Percentiles rank a stretch among this genome's conserved stretches.
These are phyloP conservation scores for Lachnellula willkommii DNA, from an alignment of 2,329 filamentous ascomycete genomes.

Conservation along the genomic window DNA sequence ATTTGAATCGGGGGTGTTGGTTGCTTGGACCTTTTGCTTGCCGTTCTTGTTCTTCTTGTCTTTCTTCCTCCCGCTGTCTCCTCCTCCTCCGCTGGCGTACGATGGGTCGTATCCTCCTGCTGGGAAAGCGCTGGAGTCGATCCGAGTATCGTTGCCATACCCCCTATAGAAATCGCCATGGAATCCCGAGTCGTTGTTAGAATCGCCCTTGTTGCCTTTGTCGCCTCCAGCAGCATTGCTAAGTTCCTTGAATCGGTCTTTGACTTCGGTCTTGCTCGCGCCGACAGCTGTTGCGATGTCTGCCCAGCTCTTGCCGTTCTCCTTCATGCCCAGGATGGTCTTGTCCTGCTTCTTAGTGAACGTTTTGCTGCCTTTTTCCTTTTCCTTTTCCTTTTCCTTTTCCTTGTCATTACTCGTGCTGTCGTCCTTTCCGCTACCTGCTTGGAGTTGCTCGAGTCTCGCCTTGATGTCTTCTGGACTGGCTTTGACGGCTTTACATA, in stretches of 20 bases:
- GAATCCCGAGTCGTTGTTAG: neutral
- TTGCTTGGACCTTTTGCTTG: neutral
- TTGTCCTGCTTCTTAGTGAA: neutral
- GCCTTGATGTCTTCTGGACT: neutral
- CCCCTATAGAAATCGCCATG: too few species aligned
- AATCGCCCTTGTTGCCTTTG: neutral
- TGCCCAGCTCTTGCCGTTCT: slow-evolving; percentile 1
- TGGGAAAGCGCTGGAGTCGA: neutral
- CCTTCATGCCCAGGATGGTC: neutral
- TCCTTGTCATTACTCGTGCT: neutral
- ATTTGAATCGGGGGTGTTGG: neutral
- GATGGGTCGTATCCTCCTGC: too few species aligned
- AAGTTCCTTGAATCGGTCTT: slow-evolving; percentile 13
- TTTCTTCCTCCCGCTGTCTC: neutral
- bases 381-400: too few species aligned
- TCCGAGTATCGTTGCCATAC: neutral
- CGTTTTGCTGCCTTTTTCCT: neutral
- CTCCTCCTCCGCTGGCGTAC: neutral
- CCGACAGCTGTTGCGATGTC: slow-evolving; percentile 8
- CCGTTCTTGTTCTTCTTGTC: neutral
- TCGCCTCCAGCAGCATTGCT: slow-evolving; percentile 1
- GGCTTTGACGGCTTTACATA: neutral
- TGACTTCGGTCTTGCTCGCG: slow-evolving; percentile 13
- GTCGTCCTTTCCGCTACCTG: neutral
- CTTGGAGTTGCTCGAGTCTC: neutral